Percentiles rank a stretch among this genome's conserved stretches.
phyloP scores from a whole-genome alignment of 225 moss, liverwort and hornwort species.

The Ulota crispa region DNA sequence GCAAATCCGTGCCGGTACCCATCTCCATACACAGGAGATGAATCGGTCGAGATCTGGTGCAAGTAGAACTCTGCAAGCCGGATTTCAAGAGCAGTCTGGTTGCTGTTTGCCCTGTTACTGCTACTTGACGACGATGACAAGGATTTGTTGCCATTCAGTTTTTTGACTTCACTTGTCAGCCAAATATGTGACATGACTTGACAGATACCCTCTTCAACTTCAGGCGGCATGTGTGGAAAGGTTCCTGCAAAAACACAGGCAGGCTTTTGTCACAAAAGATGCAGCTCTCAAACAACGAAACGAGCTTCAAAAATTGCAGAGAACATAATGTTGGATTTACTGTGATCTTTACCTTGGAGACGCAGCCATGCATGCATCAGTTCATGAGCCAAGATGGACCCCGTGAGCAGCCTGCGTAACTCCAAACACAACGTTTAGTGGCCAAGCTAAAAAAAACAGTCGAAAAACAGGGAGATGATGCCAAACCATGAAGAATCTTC shows the following conservation, averaged over 20 bases:
- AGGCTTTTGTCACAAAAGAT: background rate
- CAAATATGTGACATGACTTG: slow-evolving; percentile 81
- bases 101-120: slow-evolving; percentile 9
- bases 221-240: slow-evolving; percentile 44
- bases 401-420: slow-evolving; percentile 66
- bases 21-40: slow-evolving; percentile 53
- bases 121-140: slow-evolving; percentile 35
- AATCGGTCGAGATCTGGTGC: slow-evolving; percentile 56
- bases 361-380: slow-evolving; percentile 84
- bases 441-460: background rate
- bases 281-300: slow-evolving; percentile 1
- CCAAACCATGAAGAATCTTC: background rate
- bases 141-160: slow-evolving; percentile 26
- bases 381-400: slow-evolving; percentile 79
- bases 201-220: slow-evolving; percentile 77
- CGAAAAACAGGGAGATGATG: background rate
- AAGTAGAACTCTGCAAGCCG: slow-evolving; percentile 54
- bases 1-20: slow-evolving; percentile 43
- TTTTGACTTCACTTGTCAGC: slow-evolving; percentile 52
- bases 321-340: background rate
- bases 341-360: slow-evolving; percentile 45
- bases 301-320: background rate
- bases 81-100: slow-evolving; percentile 14
- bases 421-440: background rate
- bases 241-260: slow-evolving; percentile 20